These are phyloP conservation scores for Lobosporangium transversale DNA, from an alignment of 192 early-diverging fungal species.

Conservation along the genomic window DNA sequence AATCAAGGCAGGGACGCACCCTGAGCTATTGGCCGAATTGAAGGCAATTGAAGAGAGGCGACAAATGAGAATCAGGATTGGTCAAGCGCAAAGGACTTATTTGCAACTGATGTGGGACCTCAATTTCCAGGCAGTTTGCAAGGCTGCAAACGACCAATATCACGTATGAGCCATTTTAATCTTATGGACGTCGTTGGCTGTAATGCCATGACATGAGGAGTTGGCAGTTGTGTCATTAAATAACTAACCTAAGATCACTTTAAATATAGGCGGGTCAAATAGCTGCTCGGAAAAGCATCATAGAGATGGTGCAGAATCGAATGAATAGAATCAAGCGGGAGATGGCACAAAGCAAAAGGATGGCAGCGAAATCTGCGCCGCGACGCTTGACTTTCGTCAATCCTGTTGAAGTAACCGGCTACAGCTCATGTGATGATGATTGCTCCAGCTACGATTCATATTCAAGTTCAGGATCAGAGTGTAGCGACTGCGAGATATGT, in stretches of 20 bases:
- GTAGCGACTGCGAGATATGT: slow-evolving; percentile 49
- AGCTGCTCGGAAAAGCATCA: slow-evolving; percentile 12
- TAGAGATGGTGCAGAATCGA: slow-evolving; percentile 38
- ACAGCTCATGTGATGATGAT: slow-evolving; percentile 28
- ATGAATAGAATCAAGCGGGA: slow-evolving; percentile 38
- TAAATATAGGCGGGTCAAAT: slow-evolving; percentile 21
- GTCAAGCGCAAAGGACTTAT: slow-evolving; percentile 20
- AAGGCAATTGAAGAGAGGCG: slow-evolving; percentile 42
- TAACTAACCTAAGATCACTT: not conserved
- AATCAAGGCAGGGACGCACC: slow-evolving; percentile 44
- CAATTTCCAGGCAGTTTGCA: slow-evolving; percentile 33
- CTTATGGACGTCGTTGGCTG: no score
- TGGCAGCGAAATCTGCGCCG: not conserved
- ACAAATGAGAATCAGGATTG: slow-evolving; percentile 8
- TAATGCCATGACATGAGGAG: no score
- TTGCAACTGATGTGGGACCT: slow-evolving; percentile 15
- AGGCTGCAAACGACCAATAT: slow-evolving; percentile 44
- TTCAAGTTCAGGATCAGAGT: slow-evolving; percentile 41
- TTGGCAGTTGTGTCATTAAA: not conserved
- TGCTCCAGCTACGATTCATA: slow-evolving; percentile 53
- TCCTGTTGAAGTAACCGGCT: not conserved
- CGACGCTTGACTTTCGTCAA: slow-evolving; percentile 5
- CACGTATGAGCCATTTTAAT: slow-evolving; percentile 6
- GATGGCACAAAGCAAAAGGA: slow-evolving; percentile 15
- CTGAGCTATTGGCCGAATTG: slow-evolving; percentile 32